Base-by-base conservation (phyloP, 495 filamentous ascomycete genomes). In the Penicillium dipodomyicola region DNA sequence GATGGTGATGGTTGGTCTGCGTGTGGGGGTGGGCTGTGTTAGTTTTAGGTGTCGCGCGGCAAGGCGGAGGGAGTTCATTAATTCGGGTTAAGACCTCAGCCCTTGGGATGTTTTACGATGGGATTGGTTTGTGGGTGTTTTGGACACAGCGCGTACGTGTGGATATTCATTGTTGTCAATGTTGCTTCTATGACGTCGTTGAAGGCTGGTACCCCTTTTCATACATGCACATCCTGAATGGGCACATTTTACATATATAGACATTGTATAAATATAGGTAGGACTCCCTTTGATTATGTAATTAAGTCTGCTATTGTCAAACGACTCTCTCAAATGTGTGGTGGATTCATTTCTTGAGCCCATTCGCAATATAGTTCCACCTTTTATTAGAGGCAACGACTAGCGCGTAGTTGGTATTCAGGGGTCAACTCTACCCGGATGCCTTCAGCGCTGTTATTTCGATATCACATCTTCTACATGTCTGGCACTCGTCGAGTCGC, bases 61-160 rank as follows among this genome's bases (percentile, higher is more conserved):
- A 42, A 49, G 44, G 40, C 46, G 59, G 37, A 65, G n/a, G 11
- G 32, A 25, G 33, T 51, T 29, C 60, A 62, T 61, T 45, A 23
- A 54, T 62, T 32, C 4, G 23, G 29, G 29, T 1, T 48, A 0
- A 29, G 14, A 15, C 17, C 27, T 29, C 2, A 17, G 35, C 6
- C n/a, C 7, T 39, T 39, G 15, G 2, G 35, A 3, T 39, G 20
- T 27, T 46, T 46, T 27, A 29, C 10, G 35, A n/a, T 5, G 7
- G 2, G 22, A 23, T 23, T 23, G 22, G 22, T 14, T 35, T 35
- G 33, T 35, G 2, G 5, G 35, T 37, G 15, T 3, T 15, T 11
- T 23, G 41, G 9, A 43, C 20, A 43, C 41, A 43, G 19, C 19
- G 14, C 44, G 23, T 2, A 29, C 2, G 25, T 14, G 14, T 46